A percentile compares a stretch with the other conserved stretches of the same genome.
phyloP scores from a whole-genome alignment of 345 rosid genomes.

The Citropsis articulata region DNA sequence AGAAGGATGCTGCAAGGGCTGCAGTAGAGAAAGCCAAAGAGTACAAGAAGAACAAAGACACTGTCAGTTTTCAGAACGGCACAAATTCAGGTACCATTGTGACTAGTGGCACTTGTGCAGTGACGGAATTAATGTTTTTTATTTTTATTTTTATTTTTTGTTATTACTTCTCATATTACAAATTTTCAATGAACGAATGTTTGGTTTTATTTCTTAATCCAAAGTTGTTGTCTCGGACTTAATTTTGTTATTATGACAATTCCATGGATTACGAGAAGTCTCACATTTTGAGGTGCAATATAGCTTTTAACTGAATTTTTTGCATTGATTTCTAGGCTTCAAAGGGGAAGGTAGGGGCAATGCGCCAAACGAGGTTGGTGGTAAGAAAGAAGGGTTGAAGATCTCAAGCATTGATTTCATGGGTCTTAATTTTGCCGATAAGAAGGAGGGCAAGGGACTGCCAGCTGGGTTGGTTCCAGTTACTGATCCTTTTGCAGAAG shows the following conservation, averaged over 20 bases:
- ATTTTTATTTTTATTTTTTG: not conserved
- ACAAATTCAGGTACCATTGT: conserved; percentile 29
- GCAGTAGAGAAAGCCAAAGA: conserved; percentile 42
- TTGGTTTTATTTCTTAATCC: not conserved
- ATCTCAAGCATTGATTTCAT: conserved; percentile 70
- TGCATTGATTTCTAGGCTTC: conserved; percentile 36
- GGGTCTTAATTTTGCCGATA: conserved; percentile 83
- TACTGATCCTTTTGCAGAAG: conserved; percentile 55
- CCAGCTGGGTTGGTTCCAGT: conserved; percentile 77
- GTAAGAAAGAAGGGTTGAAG: conserved; percentile 36
- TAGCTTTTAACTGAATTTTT: conserved; percentile 15
- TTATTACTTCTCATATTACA: not conserved
- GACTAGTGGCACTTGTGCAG: not conserved
- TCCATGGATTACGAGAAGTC: not conserved
- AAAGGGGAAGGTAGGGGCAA: conserved; percentile 28
- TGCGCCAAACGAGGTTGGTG: conserved; percentile 20
- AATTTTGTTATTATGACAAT: not conserved
- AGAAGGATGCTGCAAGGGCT: conserved; percentile 30
- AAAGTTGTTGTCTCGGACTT: not conserved
- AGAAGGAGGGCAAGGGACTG: conserved; percentile 61
- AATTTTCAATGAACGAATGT: not conserved
- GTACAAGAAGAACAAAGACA: conserved; percentile 37
- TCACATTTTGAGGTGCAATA: not conserved
- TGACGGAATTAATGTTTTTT: too few species aligned
- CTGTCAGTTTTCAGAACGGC: conserved; percentile 10